A percentile compares a stretch with the other conserved stretches of the same genome.
Conservation (phyloP, 768 basidiomycete genomes). For the Lactifluus hygrophoroides region DNA sequence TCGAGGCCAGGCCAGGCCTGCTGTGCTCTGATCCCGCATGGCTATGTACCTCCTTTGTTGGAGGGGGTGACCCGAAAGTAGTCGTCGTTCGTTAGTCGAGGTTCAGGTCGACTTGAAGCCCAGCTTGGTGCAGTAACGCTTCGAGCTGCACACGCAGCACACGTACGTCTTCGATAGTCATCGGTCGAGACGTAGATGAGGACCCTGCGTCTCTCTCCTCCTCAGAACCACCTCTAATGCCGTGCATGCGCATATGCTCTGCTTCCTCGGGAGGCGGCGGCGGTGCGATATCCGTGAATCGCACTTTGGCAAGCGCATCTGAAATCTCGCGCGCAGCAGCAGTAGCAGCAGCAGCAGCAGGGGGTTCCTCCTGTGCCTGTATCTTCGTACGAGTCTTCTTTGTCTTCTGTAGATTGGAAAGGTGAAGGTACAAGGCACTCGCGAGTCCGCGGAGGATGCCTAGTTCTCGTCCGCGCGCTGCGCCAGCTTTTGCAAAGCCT, state of each 20-base stretch:
- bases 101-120: constrained; percentile 4
- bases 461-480: constrained; percentile 65
- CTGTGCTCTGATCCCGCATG: too few relatives aligned
- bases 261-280: constrained; percentile 63
- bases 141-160: constrained; percentile 4
- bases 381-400: too few relatives aligned
- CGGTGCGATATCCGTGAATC: constrained; percentile 65
- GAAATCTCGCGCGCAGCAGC: constrained; percentile 38
- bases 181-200: neutral
- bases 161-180: constrained; percentile 2
- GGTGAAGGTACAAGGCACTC: constrained; percentile 26
- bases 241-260: constrained; percentile 62
- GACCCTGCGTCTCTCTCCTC: neutral
- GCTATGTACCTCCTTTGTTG: too few relatives aligned
- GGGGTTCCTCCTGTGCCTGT: neutral
- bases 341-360: neutral
- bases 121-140: neutral
- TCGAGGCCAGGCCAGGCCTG: too few relatives aligned
- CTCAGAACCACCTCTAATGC: constrained; percentile 25
- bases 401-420: too few relatives aligned
- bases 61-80: neutral
- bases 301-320: constrained; percentile 46
- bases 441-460: constrained; percentile 70
- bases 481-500: constrained; percentile 67
- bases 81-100: neutral